Base-by-base conservation (phyloP, 1,139 yeast genomes). In the Suhomyces anneliseae region DNA sequence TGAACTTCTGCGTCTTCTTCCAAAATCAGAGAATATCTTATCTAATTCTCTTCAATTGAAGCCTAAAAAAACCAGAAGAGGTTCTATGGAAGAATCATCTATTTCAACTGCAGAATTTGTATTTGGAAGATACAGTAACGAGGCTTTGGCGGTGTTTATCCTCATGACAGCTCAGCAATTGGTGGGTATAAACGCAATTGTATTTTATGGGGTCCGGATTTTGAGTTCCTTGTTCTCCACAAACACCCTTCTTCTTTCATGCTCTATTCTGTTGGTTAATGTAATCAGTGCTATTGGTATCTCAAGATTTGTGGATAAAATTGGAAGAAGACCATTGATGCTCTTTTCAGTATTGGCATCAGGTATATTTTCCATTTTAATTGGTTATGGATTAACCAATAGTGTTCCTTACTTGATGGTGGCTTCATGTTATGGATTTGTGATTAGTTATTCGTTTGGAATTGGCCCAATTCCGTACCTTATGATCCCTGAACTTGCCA, bases 151-250 rank as follows among this genome's bases (percentile, higher is more conserved):
- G 4, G 66, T 65, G 11, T 50, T 63, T 4, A 53, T 70, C 8
- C 56, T 72, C 35, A 69, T 72, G 74, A 62, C 71, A 14, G 71
- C 70, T 1, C 74, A 69, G 52, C 77, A 72, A 55, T 57, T 72
- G 48, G 65, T 70, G 43, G 78, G 78, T 1, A 70, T 71, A 63
- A 72, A 72, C 47, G 69, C 75, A 15, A 69, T 72, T 37, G 70
- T 72, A 0, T 71, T 68, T 43, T 72, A 72, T 51, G 76, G 76
- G 8, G 76, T 69, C 4, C 57, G 69, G 8, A 64, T 72, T 32
- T 56, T 69, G 34, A 57, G 62, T 31, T 52, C 56, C 8, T 42
- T 55, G n/a, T 54, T 55, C 47, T 67, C 70, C 7, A 49, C 55
- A 7, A 58, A 60, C 2, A 59, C 64, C 2, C 56, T 71, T 27